Evolutionary conservation across 2,329 filamentous ascomycete species (phyloP), one percentile per base, ranked within the genome.

Genomic region (Aspergillus quadricinctus): DNA sequence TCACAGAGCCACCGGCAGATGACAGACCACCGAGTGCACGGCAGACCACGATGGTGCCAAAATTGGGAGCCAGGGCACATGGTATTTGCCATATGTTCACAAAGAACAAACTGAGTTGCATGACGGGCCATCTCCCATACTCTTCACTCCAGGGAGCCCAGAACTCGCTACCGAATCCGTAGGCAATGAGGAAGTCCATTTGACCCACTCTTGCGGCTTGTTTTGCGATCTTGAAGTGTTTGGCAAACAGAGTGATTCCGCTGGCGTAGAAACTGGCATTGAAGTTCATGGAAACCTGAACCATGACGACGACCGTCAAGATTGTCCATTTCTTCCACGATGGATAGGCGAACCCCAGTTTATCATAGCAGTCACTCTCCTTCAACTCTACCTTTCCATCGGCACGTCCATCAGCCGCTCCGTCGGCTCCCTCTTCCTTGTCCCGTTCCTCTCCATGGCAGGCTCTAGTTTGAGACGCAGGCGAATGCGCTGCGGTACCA

Each of bases 111-210:
- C 85, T 89, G 43, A 83, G 76, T 79, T 92, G 89, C 56, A 92
- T 80, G 57, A 93, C 82, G 2, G 87, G 87, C 79, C 85, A 88
- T 50, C 90, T 83, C n/a, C 90, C 90, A 52, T 92, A 81, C 66
- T 94, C 90, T 69, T 95, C 90, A 23, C 84, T 88, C 88, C 89
- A 94, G 0, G 90, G 90, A 0, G 90, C 90, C 90, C 90, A 94
- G 0, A 93, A 80, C 71, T 94, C 90, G 70, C 90, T 94, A 19
- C 90, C 90, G 69, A 94, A 92, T 41, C 89, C 90, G 69, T 95
- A 94, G 1, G 86, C 74, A 50, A 94, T 81, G 31, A 95, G 75
- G 74, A 92, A 94, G 59, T 91, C 83, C 74, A 88, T 86, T 57
- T 89, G 88, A 64, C 90, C 90, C 51, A 84, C 81, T 57, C 88